Percentiles rank a stretch among this genome's conserved stretches.
These are phyloP conservation scores for Gremmenia infestans DNA, from an alignment of 2,329 filamentous ascomycete species.

Conservation along the genomic window DNA sequence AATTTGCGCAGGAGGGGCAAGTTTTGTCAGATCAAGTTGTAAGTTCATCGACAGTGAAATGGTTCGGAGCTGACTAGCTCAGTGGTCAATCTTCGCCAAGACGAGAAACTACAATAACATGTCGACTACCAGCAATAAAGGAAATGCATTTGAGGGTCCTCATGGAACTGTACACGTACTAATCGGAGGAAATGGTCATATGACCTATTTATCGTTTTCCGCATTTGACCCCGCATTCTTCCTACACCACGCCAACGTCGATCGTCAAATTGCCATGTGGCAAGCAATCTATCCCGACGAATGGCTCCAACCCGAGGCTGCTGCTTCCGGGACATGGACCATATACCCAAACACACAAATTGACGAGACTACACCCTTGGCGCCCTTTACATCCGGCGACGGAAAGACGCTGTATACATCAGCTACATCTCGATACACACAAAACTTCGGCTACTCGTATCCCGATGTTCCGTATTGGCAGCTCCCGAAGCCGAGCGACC, in stretches of 20 bases:
- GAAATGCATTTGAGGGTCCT: slow-evolving; percentile 38
- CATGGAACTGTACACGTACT: slow-evolving; percentile 38
- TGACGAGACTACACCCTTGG: slow-evolving; percentile 34
- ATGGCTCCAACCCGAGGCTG: slow-evolving; percentile 27
- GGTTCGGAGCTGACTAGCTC: slow-evolving; percentile 44
- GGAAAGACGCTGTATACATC: slow-evolving; percentile 44
- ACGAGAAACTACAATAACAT: slow-evolving; percentile 34
- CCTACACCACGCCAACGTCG: slow-evolving; percentile 46
- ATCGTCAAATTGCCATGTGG: slow-evolving; percentile 51
- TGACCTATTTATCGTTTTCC: slow-evolving; percentile 35
- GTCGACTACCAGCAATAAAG: slow-evolving; percentile 33
- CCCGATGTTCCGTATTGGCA: slow-evolving; percentile 37
- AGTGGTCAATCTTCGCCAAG: slow-evolving; percentile 38
- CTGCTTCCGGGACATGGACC: slow-evolving; percentile 30
- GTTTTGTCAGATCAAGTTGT: slow-evolving; percentile 53
- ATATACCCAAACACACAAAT: slow-evolving; percentile 32
- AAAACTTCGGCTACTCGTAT: slow-evolving; percentile 3
- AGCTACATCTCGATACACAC: background rate
- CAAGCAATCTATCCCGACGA: slow-evolving; percentile 35
- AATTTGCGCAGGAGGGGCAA: background rate
- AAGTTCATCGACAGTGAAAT: slow-evolving; percentile 33
- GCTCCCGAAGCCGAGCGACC: slow-evolving; percentile 42
- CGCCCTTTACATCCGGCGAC: slow-evolving; percentile 35
- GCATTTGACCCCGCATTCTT: slow-evolving; percentile 41
- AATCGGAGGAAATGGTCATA: slow-evolving; percentile 32